Percentiles rank a stretch among this genome's conserved stretches.
phyloP scores from a whole-genome alignment of 345 rosid species.

The Moricandia moricandioides region DNA sequence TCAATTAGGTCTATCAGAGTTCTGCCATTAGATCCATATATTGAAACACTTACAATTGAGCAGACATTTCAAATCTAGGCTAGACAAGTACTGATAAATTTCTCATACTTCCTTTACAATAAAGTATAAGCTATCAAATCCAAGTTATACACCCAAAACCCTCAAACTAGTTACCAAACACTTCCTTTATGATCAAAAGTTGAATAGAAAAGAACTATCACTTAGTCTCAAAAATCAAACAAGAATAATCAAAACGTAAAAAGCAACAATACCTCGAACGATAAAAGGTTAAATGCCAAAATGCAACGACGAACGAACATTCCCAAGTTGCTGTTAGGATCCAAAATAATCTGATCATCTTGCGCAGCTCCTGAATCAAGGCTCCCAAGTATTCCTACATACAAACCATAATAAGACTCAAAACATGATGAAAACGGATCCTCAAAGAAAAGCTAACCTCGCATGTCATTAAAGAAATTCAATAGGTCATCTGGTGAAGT shows the following conservation, averaged over 20 bases:
- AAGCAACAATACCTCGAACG: slow-evolving; percentile 67
- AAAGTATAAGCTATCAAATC: not conserved
- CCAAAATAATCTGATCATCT: slow-evolving; percentile 80
- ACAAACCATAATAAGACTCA: slow-evolving; percentile 10
- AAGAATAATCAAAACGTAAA: not conserved
- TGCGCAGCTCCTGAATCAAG: slow-evolving; percentile 63
- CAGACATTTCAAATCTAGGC: not conserved
- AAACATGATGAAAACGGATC: not conserved
- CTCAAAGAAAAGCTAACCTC: slow-evolving; percentile 51
- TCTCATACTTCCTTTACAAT: not conserved
- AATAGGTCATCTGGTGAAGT: slow-evolving; percentile 78
- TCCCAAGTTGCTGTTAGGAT: slow-evolving; percentile 79
- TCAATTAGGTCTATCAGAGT: slow-evolving; percentile 13
- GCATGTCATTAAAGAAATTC: slow-evolving; percentile 71
- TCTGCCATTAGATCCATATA: not conserved
- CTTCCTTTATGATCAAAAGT: not conserved
- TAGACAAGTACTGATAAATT: not conserved
- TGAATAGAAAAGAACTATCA: not conserved
- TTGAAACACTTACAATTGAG: not conserved
- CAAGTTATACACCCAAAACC: not conserved
- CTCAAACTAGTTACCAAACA: not conserved
- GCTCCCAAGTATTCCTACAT: slow-evolving; percentile 68
- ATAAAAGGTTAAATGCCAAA: slow-evolving; percentile 70
- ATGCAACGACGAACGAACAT: slow-evolving; percentile 87
- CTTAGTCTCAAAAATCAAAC: not conserved